Conservation (phyloP, 805 yeast genomes). For the Aciculoconidium aculeatum region DNA sequence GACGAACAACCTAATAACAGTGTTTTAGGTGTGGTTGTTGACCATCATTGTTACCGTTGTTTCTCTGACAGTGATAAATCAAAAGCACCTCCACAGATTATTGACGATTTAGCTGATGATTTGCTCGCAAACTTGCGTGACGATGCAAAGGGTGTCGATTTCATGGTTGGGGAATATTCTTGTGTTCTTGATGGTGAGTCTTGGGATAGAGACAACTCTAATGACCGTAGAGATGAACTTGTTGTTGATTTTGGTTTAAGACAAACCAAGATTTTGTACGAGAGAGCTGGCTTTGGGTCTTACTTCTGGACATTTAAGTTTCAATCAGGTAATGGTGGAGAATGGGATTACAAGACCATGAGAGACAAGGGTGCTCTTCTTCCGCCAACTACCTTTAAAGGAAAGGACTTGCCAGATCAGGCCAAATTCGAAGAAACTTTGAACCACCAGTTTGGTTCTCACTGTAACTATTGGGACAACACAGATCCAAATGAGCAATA, state of each 20-base stretch:
- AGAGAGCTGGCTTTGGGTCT: slow-evolving; percentile 61
- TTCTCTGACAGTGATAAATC: slow-evolving; percentile 68
- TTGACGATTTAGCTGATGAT: slow-evolving; percentile 46
- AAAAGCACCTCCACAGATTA: slow-evolving; percentile 60
- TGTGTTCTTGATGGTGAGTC: slow-evolving; percentile 76
- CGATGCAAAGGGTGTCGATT: slow-evolving; percentile 49
- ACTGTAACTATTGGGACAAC: slow-evolving; percentile 62
- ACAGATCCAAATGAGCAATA: slow-evolving; percentile 53
- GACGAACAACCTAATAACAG: slow-evolving; percentile 30
- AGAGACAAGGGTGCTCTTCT: slow-evolving; percentile 48
- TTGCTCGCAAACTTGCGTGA: slow-evolving; percentile 45
- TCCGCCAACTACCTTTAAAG: slow-evolving; percentile 17
- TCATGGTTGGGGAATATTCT: slow-evolving; percentile 84
- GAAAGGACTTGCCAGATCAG: slow-evolving; percentile 32
- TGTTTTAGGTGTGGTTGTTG: slow-evolving; percentile 63
- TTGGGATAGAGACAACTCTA: slow-evolving; percentile 53
- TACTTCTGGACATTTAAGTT: slow-evolving; percentile 92
- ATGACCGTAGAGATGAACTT: slow-evolving; percentile 42
- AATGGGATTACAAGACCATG: slow-evolving; percentile 90
- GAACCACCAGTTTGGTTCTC: slow-evolving; percentile 36
- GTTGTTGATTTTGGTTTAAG: slow-evolving; percentile 57
- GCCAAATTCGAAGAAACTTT: slow-evolving; percentile 36
- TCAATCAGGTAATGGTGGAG: slow-evolving; percentile 88
- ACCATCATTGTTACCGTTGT: slow-evolving; percentile 82
- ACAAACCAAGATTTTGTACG: slow-evolving; percentile 43